Percentiles rank a stretch among this genome's conserved stretches.
These are phyloP conservation scores for Ziziphus jujuba DNA, from an alignment of 306 rosid species.

Conservation along the genomic window DNA sequence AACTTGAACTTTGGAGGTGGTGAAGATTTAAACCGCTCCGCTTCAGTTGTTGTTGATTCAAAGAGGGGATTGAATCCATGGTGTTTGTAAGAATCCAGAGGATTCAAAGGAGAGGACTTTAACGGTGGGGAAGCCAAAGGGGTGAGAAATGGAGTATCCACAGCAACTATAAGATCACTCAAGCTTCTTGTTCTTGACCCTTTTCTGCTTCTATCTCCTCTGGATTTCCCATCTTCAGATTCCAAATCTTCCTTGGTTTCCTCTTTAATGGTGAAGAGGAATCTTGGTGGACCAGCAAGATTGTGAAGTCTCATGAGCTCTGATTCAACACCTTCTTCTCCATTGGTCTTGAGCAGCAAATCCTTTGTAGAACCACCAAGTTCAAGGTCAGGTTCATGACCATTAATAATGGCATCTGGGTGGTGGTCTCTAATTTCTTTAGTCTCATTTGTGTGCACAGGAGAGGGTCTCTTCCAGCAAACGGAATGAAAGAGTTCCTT, in stretches of 20 bases:
- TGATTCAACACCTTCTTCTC: conserved; percentile 63
- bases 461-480: conserved; percentile 45
- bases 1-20: conserved; percentile 90
- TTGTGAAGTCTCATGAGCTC: conserved; percentile 91
- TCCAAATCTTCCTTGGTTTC: conserved; percentile 91
- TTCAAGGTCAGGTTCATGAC: conserved; percentile 46
- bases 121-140: conserved; percentile 62
- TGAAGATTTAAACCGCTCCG: conserved; percentile 61
- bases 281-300: conserved; percentile 82
- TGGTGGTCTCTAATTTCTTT: conserved; percentile 19
- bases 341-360: conserved; percentile 42
- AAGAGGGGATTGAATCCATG: conserved; percentile 85
- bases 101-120: conserved; percentile 42
- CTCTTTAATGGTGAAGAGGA: conserved; percentile 86
- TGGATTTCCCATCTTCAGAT: conserved; percentile 72
- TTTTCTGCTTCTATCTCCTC: conserved; percentile 51
- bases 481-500: conserved; percentile 46
- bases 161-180: conserved; percentile 50
- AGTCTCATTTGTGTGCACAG: conserved; percentile 14
- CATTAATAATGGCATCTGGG: conserved; percentile 27
- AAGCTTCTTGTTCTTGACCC: conserved; percentile 72
- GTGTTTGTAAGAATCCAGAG: conserved; percentile 51
- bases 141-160: conserved; percentile 51
- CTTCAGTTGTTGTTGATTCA: conserved; percentile 54
- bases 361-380: conserved; percentile 52